phyloP scores from a whole-genome alignment of 805 yeast genomes.

The Teunomyces aglyptinius region DNA sequence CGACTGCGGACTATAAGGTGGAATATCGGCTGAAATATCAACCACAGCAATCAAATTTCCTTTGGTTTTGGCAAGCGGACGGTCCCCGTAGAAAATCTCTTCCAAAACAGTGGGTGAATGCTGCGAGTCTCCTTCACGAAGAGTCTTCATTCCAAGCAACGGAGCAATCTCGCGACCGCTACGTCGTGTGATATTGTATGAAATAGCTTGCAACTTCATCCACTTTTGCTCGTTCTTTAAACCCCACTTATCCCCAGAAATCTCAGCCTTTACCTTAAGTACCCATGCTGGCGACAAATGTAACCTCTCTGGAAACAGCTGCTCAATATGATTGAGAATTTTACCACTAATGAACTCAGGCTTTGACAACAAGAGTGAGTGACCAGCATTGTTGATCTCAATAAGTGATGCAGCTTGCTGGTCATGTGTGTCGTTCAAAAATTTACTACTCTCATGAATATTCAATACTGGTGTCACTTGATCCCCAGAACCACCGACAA shows the following conservation, averaged over 20 bases:
- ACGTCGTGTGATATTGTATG: slow-evolving; percentile 37
- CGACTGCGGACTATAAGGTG: slow-evolving; percentile 65
- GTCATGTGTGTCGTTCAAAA: slow-evolving; percentile 21
- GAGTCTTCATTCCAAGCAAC: slow-evolving; percentile 71
- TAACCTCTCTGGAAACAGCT: slow-evolving; percentile 43
- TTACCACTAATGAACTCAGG: slow-evolving; percentile 66
- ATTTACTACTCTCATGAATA: slow-evolving; percentile 29
- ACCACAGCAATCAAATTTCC: slow-evolving; percentile 54
- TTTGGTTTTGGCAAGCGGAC: slow-evolving; percentile 14
- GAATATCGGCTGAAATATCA: slow-evolving; percentile 68
- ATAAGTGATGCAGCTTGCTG: slow-evolving; percentile 32
- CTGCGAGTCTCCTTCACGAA: slow-evolving; percentile 57
- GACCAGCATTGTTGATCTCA: slow-evolving; percentile 55
- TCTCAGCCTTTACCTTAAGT: slow-evolving; percentile 56
- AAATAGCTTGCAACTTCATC: slow-evolving; percentile 54
- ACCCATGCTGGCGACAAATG: slow-evolving; percentile 73
- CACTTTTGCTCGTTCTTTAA: slow-evolving; percentile 73
- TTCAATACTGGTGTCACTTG: slow-evolving; percentile 47
- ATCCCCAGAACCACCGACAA: slow-evolving; percentile 62
- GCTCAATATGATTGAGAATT: slow-evolving; percentile 55
- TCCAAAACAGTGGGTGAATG: slow-evolving; percentile 64
- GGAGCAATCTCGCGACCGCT: slow-evolving; percentile 39
- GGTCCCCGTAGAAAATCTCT: slow-evolving; percentile 36
- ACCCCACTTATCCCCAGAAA: slow-evolving; percentile 75
- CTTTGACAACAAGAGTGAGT: slow-evolving; percentile 58